Base-by-base conservation (phyloP, 345 rosid species). In the Eucalyptus paniculata region DNA sequence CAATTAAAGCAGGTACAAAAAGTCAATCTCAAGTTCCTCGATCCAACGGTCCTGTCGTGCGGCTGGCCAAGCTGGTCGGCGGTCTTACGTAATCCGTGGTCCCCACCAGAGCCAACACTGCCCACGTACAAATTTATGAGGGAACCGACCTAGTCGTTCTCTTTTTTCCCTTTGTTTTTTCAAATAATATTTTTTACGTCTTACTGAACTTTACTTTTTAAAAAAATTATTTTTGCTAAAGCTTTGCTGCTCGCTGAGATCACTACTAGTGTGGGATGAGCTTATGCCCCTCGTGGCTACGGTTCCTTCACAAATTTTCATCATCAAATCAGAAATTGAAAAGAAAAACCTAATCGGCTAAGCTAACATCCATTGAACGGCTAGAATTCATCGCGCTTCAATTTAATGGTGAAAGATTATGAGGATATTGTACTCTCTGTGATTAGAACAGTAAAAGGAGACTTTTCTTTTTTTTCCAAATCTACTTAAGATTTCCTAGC, bases 341-440 rank as follows among this genome's bases (percentile, higher is more conserved):
- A 10, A 23, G 10, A 65, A 65, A n/a, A 7, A 7, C 18, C 37
- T n/a, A 65, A 65, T n/a, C 0, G 5, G 10, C 32, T 4, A n/a
- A n/a, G 10, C 21, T 65, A 65, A n/a, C 37, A 65, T 65, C 3
- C 3, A 0, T n/a, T 14, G 37, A 65, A n/a, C 0, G 19, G 5
- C 18, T 4, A 62, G 17, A 62, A 30, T 30, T 32, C 34, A 13
- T 30, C 30, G 72, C 19, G 0, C 30, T 62, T 62, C 72, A 30
- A 28, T 62, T 2, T 14, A 14, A 62, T 1, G 15, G 3, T 1
- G 1, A 62, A 62, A 62, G 72, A 62, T 30, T 62, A 62, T 14
- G 72, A 62, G 5, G 2, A 30, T 15, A 62, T 2, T 12, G 0
- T 24, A 1, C 4, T 2, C 9, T 8, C 6, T 23, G 5, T 56